phyloP scores from a whole-genome alignment of 306 rosid genomes.

The Lotus japonicus region DNA sequence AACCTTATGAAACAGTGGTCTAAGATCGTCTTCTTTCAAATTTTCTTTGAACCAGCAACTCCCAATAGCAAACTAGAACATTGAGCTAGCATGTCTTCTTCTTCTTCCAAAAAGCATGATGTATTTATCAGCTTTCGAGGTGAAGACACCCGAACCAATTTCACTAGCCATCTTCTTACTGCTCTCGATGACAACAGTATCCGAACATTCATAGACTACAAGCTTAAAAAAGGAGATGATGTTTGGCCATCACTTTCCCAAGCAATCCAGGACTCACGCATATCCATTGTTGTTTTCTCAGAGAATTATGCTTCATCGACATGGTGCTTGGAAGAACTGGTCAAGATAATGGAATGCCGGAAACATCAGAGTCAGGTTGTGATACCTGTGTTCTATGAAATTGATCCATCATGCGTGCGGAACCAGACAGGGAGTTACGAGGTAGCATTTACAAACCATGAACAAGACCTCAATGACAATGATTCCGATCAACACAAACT shows the following conservation, averaged over 20 bases:
- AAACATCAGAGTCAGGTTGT: not conserved
- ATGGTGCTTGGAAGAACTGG: slow-evolving; percentile 3
- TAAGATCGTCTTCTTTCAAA: no score
- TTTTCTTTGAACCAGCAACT: no score
- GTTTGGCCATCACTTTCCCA: not conserved
- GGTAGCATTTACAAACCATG: not conserved
- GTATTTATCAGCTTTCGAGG: not conserved
- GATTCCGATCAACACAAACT: not conserved
- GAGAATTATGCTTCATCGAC: not conserved
- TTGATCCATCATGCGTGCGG: not conserved
- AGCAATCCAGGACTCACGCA: not conserved
- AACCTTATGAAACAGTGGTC: no score
- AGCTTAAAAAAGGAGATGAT: not conserved
- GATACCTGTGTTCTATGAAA: slow-evolving; percentile 4
- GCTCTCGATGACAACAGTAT: not conserved
- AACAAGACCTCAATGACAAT: not conserved
- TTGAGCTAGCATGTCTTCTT: no score
- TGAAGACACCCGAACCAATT: not conserved
- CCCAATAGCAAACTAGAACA: no score
- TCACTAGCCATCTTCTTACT: not conserved
- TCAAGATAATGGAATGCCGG: not conserved
- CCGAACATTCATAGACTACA: not conserved
- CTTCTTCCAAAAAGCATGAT: no score
- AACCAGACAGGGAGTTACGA: not conserved
- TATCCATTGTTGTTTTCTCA: not conserved